These are phyloP conservation scores for Eremochloa ophiuroides DNA, from an alignment of 176 grass and related monocot genomes.

Conservation along the genomic window DNA sequence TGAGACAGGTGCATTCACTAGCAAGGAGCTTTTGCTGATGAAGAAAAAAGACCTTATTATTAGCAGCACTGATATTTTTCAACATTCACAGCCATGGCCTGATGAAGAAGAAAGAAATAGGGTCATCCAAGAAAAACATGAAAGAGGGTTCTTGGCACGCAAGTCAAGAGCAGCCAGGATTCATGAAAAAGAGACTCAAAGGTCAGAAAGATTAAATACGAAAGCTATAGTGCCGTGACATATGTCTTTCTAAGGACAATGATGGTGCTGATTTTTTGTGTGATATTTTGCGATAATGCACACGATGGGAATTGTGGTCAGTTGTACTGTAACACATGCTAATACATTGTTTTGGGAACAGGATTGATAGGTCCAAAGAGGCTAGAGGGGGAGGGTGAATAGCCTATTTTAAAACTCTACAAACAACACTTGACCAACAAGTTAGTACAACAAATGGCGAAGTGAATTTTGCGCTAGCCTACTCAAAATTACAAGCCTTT, in stretches of 20 bases:
- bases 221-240: background rate
- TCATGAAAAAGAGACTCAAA: conserved; percentile 40
- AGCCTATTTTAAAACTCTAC: no score
- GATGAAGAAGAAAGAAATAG: conserved; percentile 48
- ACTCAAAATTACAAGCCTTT: no score
- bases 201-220: conserved; percentile 1
- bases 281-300: background rate
- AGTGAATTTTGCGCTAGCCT: no score
- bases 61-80: background rate
- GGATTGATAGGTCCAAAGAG: no score
- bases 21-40: background rate
- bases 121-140: conserved; percentile 52
- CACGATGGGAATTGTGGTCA: background rate
- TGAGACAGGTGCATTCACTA: conserved; percentile 42
- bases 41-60: background rate
- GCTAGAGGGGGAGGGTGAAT: no score
- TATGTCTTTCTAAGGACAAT: no score
- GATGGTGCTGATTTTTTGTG: background rate
- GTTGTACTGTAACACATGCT: background rate
- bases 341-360: background rate
- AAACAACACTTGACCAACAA: no score
- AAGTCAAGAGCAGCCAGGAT: conserved; percentile 38
- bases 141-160: conserved; percentile 39
- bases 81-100: conserved; percentile 47
- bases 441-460: no score